A percentile compares a stretch with the other conserved stretches of the same genome.
phyloP scores from a whole-genome alignment of 176 grass and related monocot genomes.

The Eleusine indica region DNA sequence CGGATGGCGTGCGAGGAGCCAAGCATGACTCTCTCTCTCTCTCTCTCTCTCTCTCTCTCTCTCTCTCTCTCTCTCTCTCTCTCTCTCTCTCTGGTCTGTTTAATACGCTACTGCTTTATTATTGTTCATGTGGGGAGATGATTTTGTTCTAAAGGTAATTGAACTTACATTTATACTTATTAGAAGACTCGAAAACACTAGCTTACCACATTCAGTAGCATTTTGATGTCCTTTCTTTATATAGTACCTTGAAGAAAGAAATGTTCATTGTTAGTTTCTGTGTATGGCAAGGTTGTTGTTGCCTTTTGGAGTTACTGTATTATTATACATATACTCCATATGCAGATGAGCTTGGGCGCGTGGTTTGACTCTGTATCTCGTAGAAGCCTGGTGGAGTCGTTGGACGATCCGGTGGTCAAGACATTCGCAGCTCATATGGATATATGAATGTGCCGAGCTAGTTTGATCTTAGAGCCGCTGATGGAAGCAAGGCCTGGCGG shows the following conservation, averaged over 20 bases:
- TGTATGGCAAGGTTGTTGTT: background rate
- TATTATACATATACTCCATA: too few species aligned
- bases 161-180: too few species aligned
- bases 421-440: background rate
- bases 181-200: too few species aligned
- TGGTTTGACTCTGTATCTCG: too few species aligned
- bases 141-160: background rate
- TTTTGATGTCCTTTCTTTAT: background rate
- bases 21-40: constrained; percentile 76
- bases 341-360: too few species aligned
- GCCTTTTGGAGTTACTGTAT: too few species aligned
- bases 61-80: constrained; percentile 7
- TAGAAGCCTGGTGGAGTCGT: too few species aligned
- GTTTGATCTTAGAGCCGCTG: too few species aligned
- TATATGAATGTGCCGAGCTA: too few species aligned
- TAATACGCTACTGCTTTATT: background rate
- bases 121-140: background rate
- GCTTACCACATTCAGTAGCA: background rate
- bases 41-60: constrained; percentile 13
- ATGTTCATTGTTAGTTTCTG: background rate
- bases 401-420: too few species aligned
- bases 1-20: constrained; percentile 99
- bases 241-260: background rate
- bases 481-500: too few species aligned
- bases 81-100: background rate